Percentiles rank a stretch among this genome's conserved stretches.
These are phyloP conservation scores for Spatholobus suberectus DNA, from an alignment of 306 rosid species.

Conservation along the genomic window DNA sequence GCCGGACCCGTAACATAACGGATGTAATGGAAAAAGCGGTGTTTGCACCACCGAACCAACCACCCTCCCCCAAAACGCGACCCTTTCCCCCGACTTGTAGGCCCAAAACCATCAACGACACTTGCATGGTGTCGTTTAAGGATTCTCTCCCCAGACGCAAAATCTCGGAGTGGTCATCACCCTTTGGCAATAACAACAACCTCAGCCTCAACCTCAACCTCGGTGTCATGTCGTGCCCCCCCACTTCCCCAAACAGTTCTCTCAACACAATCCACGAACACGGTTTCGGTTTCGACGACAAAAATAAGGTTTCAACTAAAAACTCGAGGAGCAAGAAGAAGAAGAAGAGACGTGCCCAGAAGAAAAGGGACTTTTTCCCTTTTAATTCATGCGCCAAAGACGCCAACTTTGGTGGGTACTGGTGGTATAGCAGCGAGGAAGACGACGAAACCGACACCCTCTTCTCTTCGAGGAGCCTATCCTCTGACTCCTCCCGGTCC, in stretches of 20 bases:
- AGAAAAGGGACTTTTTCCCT: slow-evolving; percentile 53
- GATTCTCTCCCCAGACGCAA: slow-evolving; percentile 56
- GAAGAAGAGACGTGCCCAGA: slow-evolving; percentile 48
- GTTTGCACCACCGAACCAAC: slow-evolving; percentile 45
- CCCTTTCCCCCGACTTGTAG: slow-evolving; percentile 57
- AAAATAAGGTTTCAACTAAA: slow-evolving; percentile 26
- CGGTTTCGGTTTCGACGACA: slow-evolving; percentile 23
- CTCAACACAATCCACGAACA: slow-evolving; percentile 51
- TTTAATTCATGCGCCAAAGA: slow-evolving; percentile 61
- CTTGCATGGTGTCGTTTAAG: slow-evolving; percentile 45
- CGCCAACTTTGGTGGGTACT: slow-evolving; percentile 54
- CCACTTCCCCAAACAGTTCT: slow-evolving; percentile 51
- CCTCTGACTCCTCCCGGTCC: slow-evolving; percentile 77
- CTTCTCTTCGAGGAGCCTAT: slow-evolving; percentile 74
- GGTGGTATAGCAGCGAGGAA: slow-evolving; percentile 86
- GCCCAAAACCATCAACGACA: slow-evolving; percentile 44
- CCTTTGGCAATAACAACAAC: slow-evolving; percentile 17
- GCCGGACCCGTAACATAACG: slow-evolving; percentile 67
- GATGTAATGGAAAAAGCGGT: slow-evolving; percentile 73
- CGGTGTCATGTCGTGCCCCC: slow-evolving; percentile 49
- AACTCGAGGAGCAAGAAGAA: slow-evolving; percentile 33
- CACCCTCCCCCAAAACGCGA: slow-evolving; percentile 39
- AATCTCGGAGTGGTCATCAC: slow-evolving; percentile 53
- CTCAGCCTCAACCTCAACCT: background rate
- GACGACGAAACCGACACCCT: slow-evolving; percentile 82